Evolutionary conservation across 2,329 filamentous ascomycete species (phyloP).

Genomic region (Calonectria hongkongensis): DNA sequence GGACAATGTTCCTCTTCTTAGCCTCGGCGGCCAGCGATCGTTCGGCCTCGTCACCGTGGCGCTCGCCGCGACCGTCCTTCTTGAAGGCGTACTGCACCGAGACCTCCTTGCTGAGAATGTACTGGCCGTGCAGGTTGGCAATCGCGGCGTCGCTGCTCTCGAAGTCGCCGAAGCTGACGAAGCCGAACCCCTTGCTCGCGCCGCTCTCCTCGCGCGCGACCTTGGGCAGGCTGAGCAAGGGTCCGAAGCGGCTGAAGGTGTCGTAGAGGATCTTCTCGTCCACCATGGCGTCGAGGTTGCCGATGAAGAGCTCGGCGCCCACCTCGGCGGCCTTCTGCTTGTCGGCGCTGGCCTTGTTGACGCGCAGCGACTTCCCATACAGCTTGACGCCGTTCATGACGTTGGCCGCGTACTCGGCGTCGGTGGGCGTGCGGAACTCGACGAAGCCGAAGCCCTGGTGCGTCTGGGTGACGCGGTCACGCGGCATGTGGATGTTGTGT

Average conservation of each 20-base stretch:
- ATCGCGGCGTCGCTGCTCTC: slow-evolving; percentile 95
- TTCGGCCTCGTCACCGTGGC: slow-evolving; percentile 96
- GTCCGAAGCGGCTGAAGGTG: slow-evolving; percentile 93
- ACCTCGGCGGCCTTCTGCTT: slow-evolving; percentile 96
- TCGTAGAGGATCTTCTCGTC: slow-evolving; percentile 98
- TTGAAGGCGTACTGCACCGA: slow-evolving; percentile 99
- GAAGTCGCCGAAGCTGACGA: slow-evolving; percentile 94
- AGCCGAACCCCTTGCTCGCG: slow-evolving; percentile 95
- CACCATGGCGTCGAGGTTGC: slow-evolving; percentile 94
- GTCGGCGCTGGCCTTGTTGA: slow-evolving; percentile 95
- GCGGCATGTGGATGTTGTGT: slow-evolving; percentile 97
- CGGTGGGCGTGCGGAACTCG: slow-evolving; percentile 95
- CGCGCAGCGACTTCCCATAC: slow-evolving; percentile 94
- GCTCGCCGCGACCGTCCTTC: slow-evolving; percentile 97
- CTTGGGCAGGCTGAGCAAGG: slow-evolving; percentile 89
- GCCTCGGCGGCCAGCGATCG: slow-evolving; percentile 93
- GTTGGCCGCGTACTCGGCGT: slow-evolving; percentile 96
- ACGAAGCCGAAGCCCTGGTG: slow-evolving; percentile 99
- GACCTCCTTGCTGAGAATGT: slow-evolving; percentile 97
- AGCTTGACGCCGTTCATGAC: slow-evolving; percentile 97
- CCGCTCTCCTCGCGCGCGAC: slow-evolving; percentile 92
- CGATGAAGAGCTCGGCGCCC: slow-evolving; percentile 96
- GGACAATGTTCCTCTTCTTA: slow-evolving; percentile 93
- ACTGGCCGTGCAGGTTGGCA: slow-evolving; percentile 95
- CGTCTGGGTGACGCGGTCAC: slow-evolving; percentile 96